Percentiles rank a stretch among this genome's conserved stretches.
These are phyloP conservation scores for Ustilago trichophora DNA, from an alignment of 1,284 basidiomycete species.

Conservation along the genomic window DNA sequence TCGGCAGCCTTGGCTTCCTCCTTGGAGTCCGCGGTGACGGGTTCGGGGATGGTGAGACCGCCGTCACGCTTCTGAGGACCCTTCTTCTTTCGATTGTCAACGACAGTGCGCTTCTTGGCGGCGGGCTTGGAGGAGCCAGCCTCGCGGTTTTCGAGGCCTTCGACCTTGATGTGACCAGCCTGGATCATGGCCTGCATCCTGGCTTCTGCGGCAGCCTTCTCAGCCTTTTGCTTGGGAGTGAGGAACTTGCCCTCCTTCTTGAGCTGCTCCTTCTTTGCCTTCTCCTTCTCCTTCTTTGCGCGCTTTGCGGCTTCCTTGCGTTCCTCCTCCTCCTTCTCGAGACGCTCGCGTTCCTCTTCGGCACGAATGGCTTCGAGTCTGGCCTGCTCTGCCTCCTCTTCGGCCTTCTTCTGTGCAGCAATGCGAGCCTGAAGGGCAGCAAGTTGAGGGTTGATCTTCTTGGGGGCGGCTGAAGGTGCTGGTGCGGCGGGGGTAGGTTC, in stretches of 20 bases:
- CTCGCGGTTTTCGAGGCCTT: constrained; percentile 75
- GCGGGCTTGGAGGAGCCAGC: constrained; percentile 62
- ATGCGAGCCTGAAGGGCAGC: constrained; percentile 63
- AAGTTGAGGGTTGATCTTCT: constrained; percentile 61
- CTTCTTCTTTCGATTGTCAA: constrained; percentile 86
- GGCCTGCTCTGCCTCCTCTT: constrained; percentile 59
- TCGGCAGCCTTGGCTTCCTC: constrained; percentile 14
- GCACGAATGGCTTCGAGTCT: constrained; percentile 56
- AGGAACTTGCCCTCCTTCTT: constrained; percentile 65
- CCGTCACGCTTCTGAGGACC: constrained; percentile 69
- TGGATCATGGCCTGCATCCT: constrained; percentile 89
- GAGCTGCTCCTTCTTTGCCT: constrained; percentile 63
- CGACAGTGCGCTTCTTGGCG: constrained; percentile 72
- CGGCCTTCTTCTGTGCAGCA: constrained; percentile 65
- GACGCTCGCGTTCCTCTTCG: constrained; percentile 63
- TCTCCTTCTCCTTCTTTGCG: constrained; percentile 65
- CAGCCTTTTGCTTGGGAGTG: constrained; percentile 85
- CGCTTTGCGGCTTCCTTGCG: constrained; percentile 61
- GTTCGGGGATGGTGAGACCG: constrained; percentile 46
- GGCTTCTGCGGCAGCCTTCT: constrained; percentile 88
- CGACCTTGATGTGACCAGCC: constrained; percentile 83
- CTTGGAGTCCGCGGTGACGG: constrained; percentile 23
- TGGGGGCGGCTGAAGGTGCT: constrained; percentile 42
- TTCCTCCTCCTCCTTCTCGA: constrained; percentile 63
- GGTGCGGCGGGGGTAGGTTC: constrained; percentile 42